These are phyloP conservation scores for Daldinia grandis DNA, from an alignment of 495 filamentous ascomycete genomes.

Conservation along the genomic window DNA sequence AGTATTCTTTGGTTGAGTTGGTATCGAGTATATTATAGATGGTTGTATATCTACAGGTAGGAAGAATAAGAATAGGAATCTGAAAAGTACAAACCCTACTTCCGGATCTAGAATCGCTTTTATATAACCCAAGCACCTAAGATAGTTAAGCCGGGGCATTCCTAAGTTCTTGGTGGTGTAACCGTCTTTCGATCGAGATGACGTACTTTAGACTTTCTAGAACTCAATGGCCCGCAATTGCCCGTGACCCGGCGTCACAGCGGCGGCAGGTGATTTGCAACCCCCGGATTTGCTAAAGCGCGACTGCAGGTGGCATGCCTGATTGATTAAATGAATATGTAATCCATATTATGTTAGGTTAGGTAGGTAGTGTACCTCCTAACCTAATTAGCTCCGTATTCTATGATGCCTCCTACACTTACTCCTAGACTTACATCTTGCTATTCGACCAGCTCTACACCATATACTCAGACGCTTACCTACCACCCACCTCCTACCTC, in stretches of 20 bases:
- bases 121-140: constrained; percentile 15
- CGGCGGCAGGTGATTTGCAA: constrained; percentile 41
- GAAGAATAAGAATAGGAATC: neutral
- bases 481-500: neutral
- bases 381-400: too few relatives aligned
- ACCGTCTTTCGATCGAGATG: constrained; percentile 38
- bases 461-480: constrained; percentile 25
- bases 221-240: constrained; percentile 34
- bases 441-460: constrained; percentile 3
- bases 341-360: too few relatives aligned
- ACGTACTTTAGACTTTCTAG: constrained; percentile 41
- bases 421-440: too few relatives aligned
- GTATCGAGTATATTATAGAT: neutral
- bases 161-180: constrained; percentile 23
- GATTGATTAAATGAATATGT: too few relatives aligned
- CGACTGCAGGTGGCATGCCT: constrained; percentile 17
- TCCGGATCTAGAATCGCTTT: constrained; percentile 1
- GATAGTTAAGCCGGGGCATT: neutral
- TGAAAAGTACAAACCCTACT: neutral
- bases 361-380: too few relatives aligned
- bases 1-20: constrained; percentile 6
- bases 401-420: neutral
- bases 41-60: too few relatives aligned
- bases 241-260: constrained; percentile 46
- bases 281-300: constrained; percentile 40